Conservation (phyloP, 2,329 filamentous ascomycete genomes). For the Fusarium torulosum region DNA sequence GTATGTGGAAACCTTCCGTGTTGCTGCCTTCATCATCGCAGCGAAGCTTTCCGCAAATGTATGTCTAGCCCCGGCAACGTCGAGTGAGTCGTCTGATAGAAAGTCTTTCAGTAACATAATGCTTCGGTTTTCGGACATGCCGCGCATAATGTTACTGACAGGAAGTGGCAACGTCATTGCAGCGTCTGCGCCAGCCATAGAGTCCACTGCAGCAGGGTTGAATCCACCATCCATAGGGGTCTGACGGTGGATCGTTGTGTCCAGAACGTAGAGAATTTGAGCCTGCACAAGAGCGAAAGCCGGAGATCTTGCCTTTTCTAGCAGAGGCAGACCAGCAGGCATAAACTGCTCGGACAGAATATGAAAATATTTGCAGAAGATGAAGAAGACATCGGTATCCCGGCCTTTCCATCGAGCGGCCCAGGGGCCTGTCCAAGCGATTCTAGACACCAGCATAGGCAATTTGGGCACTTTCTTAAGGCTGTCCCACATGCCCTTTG, state of each 20-base stretch:
- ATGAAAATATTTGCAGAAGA: conserved; percentile 91
- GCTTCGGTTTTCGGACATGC: conserved; percentile 90
- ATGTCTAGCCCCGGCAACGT: conserved; percentile 64
- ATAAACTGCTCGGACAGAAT: conserved; percentile 81
- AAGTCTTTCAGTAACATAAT: conserved; percentile 86
- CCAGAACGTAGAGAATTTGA: conserved; percentile 82
- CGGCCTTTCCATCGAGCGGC: conserved; percentile 85
- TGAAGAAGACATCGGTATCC: conserved; percentile 91
- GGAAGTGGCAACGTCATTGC: conserved; percentile 73
- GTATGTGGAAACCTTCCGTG: conserved; percentile 81
- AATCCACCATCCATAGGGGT: conserved; percentile 62
- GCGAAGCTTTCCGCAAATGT: conserved; percentile 84
- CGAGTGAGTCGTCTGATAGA: conserved; percentile 64
- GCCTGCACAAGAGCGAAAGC: conserved; percentile 85
- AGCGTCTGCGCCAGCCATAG: conserved; percentile 70
- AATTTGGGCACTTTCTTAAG: conserved; percentile 75
- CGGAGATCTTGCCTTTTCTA: conserved; percentile 74
- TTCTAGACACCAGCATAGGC: conserved; percentile 75
- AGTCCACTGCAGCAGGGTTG: conserved; percentile 60
- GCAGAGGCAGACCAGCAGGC: conserved; percentile 64
- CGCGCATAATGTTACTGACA: conserved; percentile 76
- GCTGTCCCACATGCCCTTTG: conserved; percentile 62
- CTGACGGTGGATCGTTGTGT: conserved; percentile 86
- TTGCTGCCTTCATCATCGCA: conserved; percentile 77
- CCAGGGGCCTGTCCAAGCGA: conserved; percentile 91